Percentiles rank a stretch among this genome's conserved stretches.
These are phyloP conservation scores for Centrapalus pauciflorus DNA, from an alignment of 129 eudicot species.

Conservation along the genomic window DNA sequence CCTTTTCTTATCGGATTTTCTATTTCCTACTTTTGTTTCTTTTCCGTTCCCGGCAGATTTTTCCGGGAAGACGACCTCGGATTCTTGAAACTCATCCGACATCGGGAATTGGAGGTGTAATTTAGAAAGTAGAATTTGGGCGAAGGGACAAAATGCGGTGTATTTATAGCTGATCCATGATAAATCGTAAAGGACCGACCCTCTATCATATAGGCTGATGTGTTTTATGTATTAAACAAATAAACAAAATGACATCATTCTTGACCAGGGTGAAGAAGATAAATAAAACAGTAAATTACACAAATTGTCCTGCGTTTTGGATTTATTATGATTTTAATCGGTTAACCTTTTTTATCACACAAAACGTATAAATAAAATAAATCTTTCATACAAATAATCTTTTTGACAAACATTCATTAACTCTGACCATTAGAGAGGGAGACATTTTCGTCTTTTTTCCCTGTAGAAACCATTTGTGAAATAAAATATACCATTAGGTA, in stretches of 20 bases:
- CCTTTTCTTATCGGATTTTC: slow-evolving; percentile 21
- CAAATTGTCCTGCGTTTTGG: too few relatives aligned
- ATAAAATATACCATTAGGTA: too few relatives aligned
- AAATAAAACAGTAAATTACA: too few relatives aligned
- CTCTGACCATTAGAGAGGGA: too few relatives aligned
- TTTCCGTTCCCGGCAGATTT: slow-evolving; percentile 7
- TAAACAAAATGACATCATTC: too few relatives aligned
- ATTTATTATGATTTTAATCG: too few relatives aligned
- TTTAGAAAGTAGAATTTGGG: slow-evolving; percentile 16
- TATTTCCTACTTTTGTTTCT: slow-evolving; percentile 2
- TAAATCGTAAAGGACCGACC: neutral
- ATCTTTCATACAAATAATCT: too few relatives aligned
- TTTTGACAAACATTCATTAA: too few relatives aligned
- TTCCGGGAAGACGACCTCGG: slow-evolving; percentile 29
- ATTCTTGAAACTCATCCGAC: slow-evolving; percentile 34
- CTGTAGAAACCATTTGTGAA: too few relatives aligned
- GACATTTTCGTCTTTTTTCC: too few relatives aligned
- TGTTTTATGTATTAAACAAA: neutral
- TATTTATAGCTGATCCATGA: slow-evolving; percentile 16
- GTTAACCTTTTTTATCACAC: neutral
- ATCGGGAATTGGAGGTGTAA: slow-evolving; percentile 5
- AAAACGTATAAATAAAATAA: too few relatives aligned
- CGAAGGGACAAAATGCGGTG: slow-evolving; percentile 8
- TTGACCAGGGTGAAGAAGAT: too few relatives aligned
- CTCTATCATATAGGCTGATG: neutral